Evolutionary conservation across 495 filamentous ascomycete species (phyloP).

Genomic region (Sporormia fimetaria): DNA sequence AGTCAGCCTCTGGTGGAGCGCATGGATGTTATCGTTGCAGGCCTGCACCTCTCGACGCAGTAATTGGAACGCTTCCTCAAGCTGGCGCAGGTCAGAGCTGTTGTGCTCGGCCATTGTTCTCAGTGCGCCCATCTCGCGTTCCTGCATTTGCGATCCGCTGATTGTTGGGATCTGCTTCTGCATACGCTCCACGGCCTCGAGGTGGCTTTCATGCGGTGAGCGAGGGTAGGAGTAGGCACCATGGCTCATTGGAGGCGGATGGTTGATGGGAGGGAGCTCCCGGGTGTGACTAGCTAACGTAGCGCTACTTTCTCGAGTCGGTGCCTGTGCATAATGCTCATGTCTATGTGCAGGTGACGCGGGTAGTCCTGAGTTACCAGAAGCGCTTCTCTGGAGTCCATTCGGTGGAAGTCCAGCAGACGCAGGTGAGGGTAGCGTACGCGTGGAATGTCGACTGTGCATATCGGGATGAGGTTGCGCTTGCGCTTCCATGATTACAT

Average conservation of each 20-base stretch:
- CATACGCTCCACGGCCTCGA: slow-evolving; percentile 29
- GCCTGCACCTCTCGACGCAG: slow-evolving; percentile 26
- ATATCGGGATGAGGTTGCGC: no score
- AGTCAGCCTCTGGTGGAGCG: no score
- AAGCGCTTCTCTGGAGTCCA: neutral
- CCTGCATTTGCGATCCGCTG: slow-evolving; percentile 24
- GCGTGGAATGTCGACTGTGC: no score
- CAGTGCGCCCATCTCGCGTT: slow-evolving; percentile 19
- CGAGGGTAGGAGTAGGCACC: slow-evolving; percentile 16
- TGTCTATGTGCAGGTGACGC: slow-evolving; percentile 6
- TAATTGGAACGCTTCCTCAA: slow-evolving; percentile 26
- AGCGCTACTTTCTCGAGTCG: slow-evolving; percentile 6
- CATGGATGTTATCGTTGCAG: slow-evolving; percentile 25
- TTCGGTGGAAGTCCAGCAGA: no score
- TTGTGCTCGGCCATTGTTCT: slow-evolving; percentile 19
- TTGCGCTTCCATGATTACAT: no score
- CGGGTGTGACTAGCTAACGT: slow-evolving; percentile 14
- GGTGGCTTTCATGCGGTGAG: slow-evolving; percentile 15
- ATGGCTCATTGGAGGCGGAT: slow-evolving; percentile 14
- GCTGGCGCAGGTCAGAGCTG: slow-evolving; percentile 8
- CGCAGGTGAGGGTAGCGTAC: no score
- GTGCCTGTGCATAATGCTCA: slow-evolving; percentile 5
- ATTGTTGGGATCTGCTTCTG: slow-evolving; percentile 31
- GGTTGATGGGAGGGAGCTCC: slow-evolving; percentile 16
- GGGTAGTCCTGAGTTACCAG: neutral